Evolutionary conservation across 345 rosid genomes (phyloP), one percentile per base, ranked within the genome.

Genomic region (Citrus sinensis): DNA sequence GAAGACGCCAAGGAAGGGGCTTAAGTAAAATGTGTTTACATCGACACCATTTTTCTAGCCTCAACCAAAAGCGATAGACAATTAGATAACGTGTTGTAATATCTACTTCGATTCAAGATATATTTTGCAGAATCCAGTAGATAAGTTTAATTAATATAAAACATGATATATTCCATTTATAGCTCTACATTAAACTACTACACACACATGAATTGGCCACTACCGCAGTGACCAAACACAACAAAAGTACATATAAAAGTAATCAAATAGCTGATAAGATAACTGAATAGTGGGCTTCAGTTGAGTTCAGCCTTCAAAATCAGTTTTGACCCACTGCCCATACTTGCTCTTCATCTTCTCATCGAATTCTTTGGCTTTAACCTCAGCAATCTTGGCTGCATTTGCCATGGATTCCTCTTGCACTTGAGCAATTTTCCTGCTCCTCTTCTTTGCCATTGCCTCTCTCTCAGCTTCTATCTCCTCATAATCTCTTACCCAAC

Each of bases 401-500:
- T 87, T 83, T 2, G 86, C 89, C 76, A 67, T 74, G 25, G 88
- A 85, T 56, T 86, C 91, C 83, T 89, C 92, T 55, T 87, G 89
- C 7, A 84, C 91, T 67, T 82, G 80, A 6, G 88, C 85, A 6
- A 87, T 62, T 82, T 81, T 86, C 81, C 80, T 74, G 14, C 89
- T 86, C 78, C 89, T 79, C 79, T 82, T 89, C 87, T 56, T 80
- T 3, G 83, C 86, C 13, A 76, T 68, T 1, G 84, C 88, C 75
- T 87, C 92, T 78, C 82, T 83, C 79, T 85, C 89, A 0, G 83
- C 86, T 54, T 87, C 93, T 13, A 87, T 17, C 37, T 85, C 91
- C 16, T 87, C 82, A 40, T 87, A 87, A 77, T 90, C 91, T 65
- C 89, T 81, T 55, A 89, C 88, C 95, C 91, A 90, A 35, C 83